These are phyloP conservation scores for Achlya hypogyna DNA, from an alignment of 352 stramenopile species.

Conservation along the genomic window DNA sequence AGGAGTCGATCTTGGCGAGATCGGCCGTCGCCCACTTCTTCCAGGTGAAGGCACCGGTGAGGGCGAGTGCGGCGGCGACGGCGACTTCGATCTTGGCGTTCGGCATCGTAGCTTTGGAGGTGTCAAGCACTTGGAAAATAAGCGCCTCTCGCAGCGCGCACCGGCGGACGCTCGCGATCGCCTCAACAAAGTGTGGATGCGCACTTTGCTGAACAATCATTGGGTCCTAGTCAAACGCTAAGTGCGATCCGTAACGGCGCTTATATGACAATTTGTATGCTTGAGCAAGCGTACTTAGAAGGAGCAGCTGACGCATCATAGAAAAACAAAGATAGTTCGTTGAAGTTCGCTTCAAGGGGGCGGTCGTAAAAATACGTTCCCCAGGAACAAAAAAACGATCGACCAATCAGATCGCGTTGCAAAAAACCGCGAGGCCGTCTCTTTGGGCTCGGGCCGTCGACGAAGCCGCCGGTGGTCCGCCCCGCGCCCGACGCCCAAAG, in stretches of 20 bases:
- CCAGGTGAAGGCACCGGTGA: constrained; percentile 43
- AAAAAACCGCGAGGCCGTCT: background rate
- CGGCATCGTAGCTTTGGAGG: constrained; percentile 39
- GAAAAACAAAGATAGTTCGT: background rate
- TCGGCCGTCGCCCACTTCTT: constrained; percentile 58
- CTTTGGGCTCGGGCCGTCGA: background rate
- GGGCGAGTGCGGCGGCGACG: constrained; percentile 56
- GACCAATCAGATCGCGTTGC: background rate
- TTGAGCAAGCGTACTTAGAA: background rate
- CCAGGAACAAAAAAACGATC: background rate
- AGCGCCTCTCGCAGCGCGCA: too few species aligned
- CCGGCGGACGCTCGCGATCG: too few species aligned
- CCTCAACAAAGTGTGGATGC: background rate
- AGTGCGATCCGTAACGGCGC: too few species aligned
- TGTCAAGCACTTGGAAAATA: background rate
- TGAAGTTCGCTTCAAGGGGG: background rate
- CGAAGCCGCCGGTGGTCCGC: background rate
- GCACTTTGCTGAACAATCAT: too few species aligned
- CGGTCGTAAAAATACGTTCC: background rate
- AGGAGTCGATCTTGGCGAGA: constrained; percentile 62
- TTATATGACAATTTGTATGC: too few species aligned
- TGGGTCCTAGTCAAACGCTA: too few species aligned
- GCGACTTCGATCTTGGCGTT: constrained; percentile 76
- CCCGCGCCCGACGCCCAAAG: background rate
- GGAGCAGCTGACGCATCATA: background rate